Conservation (phyloP, 208 protist species). For the Leishmania turanica region DNA sequence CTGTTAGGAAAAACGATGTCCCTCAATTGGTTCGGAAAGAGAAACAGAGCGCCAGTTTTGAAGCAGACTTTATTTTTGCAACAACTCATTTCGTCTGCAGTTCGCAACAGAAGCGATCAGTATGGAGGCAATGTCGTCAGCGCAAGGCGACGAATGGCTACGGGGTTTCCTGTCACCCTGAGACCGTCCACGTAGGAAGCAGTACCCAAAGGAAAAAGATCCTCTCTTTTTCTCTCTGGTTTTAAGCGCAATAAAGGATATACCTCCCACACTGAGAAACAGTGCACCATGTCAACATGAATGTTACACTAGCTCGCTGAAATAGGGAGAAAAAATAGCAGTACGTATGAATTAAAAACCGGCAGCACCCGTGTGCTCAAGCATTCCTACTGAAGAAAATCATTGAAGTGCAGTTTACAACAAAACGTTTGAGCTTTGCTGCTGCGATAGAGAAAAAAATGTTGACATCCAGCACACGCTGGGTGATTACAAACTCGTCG, state of each 20-base stretch:
- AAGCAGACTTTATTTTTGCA: neutral
- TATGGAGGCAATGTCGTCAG: neutral
- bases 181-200: neutral
- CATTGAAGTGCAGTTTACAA: neutral
- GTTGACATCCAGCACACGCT: neutral
- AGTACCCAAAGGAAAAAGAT: neutral
- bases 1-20: neutral
- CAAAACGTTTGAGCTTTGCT: neutral
- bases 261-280: constrained; percentile 1
- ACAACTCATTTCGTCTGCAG: neutral
- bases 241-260: neutral
- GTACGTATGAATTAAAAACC: neutral
- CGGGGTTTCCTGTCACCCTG: neutral
- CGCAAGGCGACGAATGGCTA: neutral
- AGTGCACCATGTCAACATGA: neutral
- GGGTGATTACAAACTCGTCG: neutral
- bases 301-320: neutral
- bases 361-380: neutral
- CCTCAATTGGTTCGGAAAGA: neutral
- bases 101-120: neutral
- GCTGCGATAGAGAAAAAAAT: neutral
- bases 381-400: neutral
- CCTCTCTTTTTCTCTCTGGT: neutral
- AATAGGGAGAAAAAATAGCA: constrained; percentile 3
- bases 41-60: neutral